phyloP scores from a whole-genome alignment of 192 early-diverging fungal genomes.

The Linderina pennispora region DNA sequence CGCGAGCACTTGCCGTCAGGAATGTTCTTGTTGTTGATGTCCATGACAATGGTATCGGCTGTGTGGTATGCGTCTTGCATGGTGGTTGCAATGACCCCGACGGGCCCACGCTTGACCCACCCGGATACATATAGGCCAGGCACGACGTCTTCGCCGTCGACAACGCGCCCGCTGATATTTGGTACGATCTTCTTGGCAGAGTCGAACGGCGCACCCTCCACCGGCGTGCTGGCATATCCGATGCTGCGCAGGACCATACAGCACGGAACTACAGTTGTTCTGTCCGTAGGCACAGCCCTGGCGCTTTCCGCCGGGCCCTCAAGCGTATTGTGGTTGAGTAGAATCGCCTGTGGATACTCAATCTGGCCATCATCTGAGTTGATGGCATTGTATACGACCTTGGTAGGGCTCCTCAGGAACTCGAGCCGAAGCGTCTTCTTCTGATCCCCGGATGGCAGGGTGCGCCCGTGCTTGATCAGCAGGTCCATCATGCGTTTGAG shows the following conservation, averaged over 20 bases:
- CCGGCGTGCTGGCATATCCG: slow-evolving; percentile 73
- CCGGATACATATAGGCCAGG: slow-evolving; percentile 84
- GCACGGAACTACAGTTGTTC: slow-evolving; percentile 51
- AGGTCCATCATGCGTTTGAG: slow-evolving; percentile 82
- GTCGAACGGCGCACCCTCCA: slow-evolving; percentile 79
- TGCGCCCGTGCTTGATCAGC: slow-evolving; percentile 51
- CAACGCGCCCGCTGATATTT: slow-evolving; percentile 72
- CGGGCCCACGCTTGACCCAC: slow-evolving; percentile 94
- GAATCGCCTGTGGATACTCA: slow-evolving; percentile 11
- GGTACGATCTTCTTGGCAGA: slow-evolving; percentile 56
- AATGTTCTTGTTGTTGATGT: slow-evolving; percentile 46
- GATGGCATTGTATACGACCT: slow-evolving; percentile 36
- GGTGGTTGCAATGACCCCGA: slow-evolving; percentile 89
- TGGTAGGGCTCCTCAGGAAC: slow-evolving; percentile 67
- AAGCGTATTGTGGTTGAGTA: slow-evolving; percentile 62
- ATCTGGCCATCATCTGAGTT: slow-evolving; percentile 1
- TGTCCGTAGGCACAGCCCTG: slow-evolving; percentile 56
- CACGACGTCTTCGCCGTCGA: slow-evolving; percentile 40
- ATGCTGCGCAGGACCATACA: slow-evolving; percentile 76
- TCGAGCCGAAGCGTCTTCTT: slow-evolving; percentile 62
- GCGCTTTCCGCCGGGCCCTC: slow-evolving; percentile 53
- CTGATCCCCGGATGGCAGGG: neutral
- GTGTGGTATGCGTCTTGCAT: slow-evolving; percentile 94
- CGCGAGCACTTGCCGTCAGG: slow-evolving; percentile 5
- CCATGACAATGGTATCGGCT: slow-evolving; percentile 64